A percentile compares a stretch with the other conserved stretches of the same genome.
These are phyloP conservation scores for Rubus parviflorus DNA, from an alignment of 306 rosid species.

Conservation along the genomic window DNA sequence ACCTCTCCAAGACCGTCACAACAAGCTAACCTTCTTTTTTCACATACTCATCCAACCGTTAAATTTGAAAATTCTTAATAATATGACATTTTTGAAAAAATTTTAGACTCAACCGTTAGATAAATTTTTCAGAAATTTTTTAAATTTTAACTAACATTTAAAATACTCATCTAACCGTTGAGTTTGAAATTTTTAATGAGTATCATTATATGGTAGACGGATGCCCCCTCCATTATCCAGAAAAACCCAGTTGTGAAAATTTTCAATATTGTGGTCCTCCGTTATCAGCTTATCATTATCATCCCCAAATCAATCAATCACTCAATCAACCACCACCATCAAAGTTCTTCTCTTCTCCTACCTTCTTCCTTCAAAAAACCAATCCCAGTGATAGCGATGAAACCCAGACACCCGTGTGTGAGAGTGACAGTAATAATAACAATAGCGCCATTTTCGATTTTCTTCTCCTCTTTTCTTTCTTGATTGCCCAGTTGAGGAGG, in stretches of 20 bases:
- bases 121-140: no score
- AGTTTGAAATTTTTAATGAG: no score
- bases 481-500: not conserved
- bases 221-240: no score
- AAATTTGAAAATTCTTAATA: no score
- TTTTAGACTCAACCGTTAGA: no score
- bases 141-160: no score
- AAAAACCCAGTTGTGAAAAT: not conserved
- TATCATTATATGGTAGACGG: no score
- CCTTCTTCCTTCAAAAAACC: not conserved
- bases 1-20: not conserved
- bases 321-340: not conserved
- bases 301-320: not conserved
- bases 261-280: slow-evolving; percentile 20
- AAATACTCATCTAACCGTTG: no score
- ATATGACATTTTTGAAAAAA: no score
- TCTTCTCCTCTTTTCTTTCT: not conserved
- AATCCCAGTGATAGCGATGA: slow-evolving; percentile 46
- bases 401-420: slow-evolving; percentile 45
- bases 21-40: not conserved
- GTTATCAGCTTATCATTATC: not conserved
- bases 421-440: not conserved
- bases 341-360: not conserved
- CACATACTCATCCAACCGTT: no score
- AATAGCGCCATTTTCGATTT: not conserved